phyloP scores from a whole-genome alignment of 345 rosid species.

The Psidium guajava region DNA sequence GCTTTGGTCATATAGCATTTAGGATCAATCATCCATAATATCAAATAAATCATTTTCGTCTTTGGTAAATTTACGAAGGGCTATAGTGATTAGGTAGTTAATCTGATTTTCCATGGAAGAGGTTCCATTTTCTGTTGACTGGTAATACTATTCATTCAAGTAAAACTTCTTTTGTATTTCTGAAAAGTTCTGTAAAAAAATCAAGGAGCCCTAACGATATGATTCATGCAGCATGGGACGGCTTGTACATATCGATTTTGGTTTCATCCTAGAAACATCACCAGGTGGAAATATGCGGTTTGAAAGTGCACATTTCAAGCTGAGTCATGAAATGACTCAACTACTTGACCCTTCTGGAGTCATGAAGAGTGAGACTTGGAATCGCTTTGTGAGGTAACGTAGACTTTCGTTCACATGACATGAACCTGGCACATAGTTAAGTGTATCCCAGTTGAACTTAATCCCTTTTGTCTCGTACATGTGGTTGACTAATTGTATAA shows the following conservation, averaged over 20 bases:
- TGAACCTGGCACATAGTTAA: neutral
- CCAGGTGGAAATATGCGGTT: slow-evolving; percentile 97
- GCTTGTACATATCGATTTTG: slow-evolving; percentile 97
- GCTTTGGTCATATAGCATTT: neutral
- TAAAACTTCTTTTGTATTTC: neutral
- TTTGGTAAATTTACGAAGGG: too few relatives aligned
- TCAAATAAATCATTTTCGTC: too few relatives aligned
- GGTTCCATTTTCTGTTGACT: neutral
- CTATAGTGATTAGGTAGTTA: neutral
- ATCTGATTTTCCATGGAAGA: neutral
- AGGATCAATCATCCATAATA: neutral
- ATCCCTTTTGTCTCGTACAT: neutral
- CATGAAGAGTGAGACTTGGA: slow-evolving; percentile 93
- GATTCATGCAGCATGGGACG: slow-evolving; percentile 58
- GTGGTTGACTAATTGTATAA: neutral
- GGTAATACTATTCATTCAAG: neutral
- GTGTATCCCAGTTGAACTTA: neutral
- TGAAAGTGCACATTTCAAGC: slow-evolving; percentile 95
- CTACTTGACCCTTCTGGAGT: slow-evolving; percentile 81
- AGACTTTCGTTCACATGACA: neutral
- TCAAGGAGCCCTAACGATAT: neutral
- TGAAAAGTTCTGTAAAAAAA: neutral
- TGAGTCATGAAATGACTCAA: slow-evolving; percentile 99
- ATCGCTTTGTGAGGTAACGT: slow-evolving; percentile 61
- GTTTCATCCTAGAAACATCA: slow-evolving; percentile 90